Base-by-base conservation (phyloP, 768 basidiomycete species). In the Fomitopsis pulvina region DNA sequence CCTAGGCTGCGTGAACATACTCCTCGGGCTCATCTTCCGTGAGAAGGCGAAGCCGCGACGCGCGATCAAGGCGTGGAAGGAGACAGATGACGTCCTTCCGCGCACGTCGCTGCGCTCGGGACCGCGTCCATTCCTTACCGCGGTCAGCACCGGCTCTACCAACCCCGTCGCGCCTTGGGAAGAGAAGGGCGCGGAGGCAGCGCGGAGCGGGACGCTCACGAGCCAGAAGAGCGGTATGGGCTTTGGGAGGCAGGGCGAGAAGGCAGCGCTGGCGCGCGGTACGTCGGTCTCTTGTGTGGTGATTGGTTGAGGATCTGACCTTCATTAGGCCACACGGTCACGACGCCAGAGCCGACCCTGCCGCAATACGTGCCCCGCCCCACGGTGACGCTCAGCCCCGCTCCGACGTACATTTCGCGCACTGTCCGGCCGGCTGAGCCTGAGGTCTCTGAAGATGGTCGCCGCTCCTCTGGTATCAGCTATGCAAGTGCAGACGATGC, bases 211-310 rank as follows among this genome's bases (percentile, higher is more conserved):
- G 42, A 58, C 51, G 46, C 26, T 53, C 18, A 32, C 41, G 28
- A 55, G 57, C 52, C 54, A 55, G 52, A 51, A 44, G 44, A 53
- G 52, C 52, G 79, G 80, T 7, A 77, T 80, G 63, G 90, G 91
- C 3, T 93, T 92, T 56, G 91, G 90, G 20, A 73, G 80, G 43
- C 87, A 89, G 62, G 89, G 78, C 28, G 86, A 91, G 72, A 90
- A 85, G 68, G 75, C 75, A 39, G 88, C 88, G 6, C 83, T 74
- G 3, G 68, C 84, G 42, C 76, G 75, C 60, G 87, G 88, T 66
- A 65, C 47, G 66, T 62, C 5, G 3, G 22, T 34, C 24, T 61
- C 62, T 46, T 51, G 28, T 59, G 10, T 34, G 22, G 4, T 28
- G 20, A 3, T 0, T 27, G 32, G 24, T n/a, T 27, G 30, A 16